Evolutionary conservation across 1,139 yeast genomes (phyloP).

Genomic region (Sporopachydermia cereana): DNA sequence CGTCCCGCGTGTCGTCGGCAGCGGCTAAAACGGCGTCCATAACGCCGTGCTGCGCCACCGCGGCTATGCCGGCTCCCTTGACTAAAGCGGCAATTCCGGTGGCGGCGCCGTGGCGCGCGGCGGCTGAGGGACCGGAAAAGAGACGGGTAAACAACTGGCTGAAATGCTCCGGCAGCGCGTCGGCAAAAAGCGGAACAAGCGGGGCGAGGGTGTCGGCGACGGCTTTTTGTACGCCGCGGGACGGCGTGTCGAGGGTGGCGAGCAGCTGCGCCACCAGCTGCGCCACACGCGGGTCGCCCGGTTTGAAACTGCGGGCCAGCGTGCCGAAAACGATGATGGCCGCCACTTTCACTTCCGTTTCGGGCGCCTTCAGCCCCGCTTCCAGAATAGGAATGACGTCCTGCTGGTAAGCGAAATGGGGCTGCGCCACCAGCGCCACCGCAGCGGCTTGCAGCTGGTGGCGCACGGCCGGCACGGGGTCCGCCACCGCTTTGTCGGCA

Average conservation of each 20-base stretch:
- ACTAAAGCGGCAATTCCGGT: constrained; percentile 91
- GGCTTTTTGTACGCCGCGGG: constrained; percentile 81
- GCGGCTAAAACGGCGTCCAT: constrained; percentile 73
- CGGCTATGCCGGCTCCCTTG: constrained; percentile 76
- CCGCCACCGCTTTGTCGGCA: constrained; percentile 27
- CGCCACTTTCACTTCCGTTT: constrained; percentile 48
- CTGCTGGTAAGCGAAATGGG: constrained; percentile 59
- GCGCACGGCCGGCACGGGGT: constrained; percentile 58
- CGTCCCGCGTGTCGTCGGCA: constrained; percentile 73
- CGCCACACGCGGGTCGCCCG: constrained; percentile 51
- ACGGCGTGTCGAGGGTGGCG: constrained; percentile 71
- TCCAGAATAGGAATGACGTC: constrained; percentile 71
- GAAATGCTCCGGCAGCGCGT: constrained; percentile 40
- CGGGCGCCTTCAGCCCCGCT: constrained; percentile 29
- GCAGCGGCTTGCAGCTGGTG: constrained; percentile 90
- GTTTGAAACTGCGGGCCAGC: constrained; percentile 65
- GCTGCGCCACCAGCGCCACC: constrained; percentile 47
- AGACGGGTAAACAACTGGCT: constrained; percentile 48
- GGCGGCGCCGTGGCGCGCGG: constrained; percentile 83
- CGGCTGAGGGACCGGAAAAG: constrained; percentile 37
- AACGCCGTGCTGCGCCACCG: constrained; percentile 65
- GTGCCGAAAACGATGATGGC: constrained; percentile 82
- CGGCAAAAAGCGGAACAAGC: constrained; percentile 41
- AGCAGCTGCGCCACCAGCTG: constrained; percentile 57
- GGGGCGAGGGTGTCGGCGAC: constrained; percentile 81